phyloP scores from a whole-genome alignment of 352 stramenopile species.

The Globisporangium uncinulatum region DNA sequence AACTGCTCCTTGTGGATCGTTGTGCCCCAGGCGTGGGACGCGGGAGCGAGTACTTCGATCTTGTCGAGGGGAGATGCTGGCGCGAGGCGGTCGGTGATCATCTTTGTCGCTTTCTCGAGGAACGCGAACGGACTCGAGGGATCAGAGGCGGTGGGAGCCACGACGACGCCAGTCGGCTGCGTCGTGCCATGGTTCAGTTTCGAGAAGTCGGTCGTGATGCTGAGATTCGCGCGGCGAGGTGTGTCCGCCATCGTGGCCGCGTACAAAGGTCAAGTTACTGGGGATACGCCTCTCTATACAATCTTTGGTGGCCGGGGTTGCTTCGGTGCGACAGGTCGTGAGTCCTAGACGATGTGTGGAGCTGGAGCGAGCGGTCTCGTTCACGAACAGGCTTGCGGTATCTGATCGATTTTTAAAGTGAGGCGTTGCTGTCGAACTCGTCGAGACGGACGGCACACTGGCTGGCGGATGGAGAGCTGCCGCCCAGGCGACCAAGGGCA shows the following conservation, averaged over 20 bases:
- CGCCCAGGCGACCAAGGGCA: too few relatives aligned
- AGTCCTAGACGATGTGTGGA: too few relatives aligned
- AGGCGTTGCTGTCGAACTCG: not conserved
- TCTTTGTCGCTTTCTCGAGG: constrained; percentile 54
- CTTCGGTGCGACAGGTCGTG: not conserved
- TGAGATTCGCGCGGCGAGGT: constrained; percentile 37
- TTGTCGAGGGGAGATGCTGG: constrained; percentile 15
- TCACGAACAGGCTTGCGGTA: not conserved
- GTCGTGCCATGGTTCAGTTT: constrained; percentile 15
- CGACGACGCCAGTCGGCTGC: constrained; percentile 6
- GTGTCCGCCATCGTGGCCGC: constrained; percentile 41
- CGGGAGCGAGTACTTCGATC: constrained; percentile 14
- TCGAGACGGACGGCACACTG: too few relatives aligned
- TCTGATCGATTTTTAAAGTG: not conserved
- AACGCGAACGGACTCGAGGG: constrained; percentile 29
- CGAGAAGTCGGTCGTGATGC: constrained; percentile 51
- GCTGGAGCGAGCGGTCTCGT: not conserved
- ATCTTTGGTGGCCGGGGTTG: too few relatives aligned
- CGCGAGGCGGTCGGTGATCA: constrained; percentile 34
- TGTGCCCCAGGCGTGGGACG: constrained; percentile 42
- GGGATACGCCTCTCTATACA: too few relatives aligned
- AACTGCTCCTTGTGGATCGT: constrained; percentile 66
- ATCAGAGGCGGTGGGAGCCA: constrained; percentile 17
- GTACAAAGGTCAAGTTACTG: not conserved
- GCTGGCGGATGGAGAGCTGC: too few relatives aligned